Evolutionary conservation across 495 filamentous ascomycete species (phyloP).

Genomic region (Penicillium longicatenatum): DNA sequence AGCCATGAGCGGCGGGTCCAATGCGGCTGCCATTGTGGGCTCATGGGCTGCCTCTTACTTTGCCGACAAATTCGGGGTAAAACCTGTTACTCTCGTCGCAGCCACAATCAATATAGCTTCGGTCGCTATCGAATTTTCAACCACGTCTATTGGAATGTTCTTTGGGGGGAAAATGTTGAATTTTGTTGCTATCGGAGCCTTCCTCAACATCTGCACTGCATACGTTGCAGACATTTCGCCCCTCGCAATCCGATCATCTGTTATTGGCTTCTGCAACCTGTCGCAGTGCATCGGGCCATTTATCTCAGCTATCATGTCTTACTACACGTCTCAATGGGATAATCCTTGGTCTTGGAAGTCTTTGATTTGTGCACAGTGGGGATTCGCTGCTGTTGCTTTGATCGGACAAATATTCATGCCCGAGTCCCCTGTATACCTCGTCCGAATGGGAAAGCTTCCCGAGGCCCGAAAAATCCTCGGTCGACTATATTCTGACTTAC

Average conservation of each 20-base stretch:
- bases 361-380: conserved; percentile 7
- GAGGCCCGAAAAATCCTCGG: not conserved
- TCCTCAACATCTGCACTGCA: conserved; percentile 5
- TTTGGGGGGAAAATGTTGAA: conserved; percentile 9
- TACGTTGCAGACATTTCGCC: conserved; percentile 9
- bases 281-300: conserved; percentile 8
- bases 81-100: not conserved
- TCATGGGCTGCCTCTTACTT: conserved; percentile 3
- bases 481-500: not conserved
- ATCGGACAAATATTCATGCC: conserved; percentile 11
- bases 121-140: conserved; percentile 3
- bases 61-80: not conserved
- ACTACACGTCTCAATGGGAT: conserved; percentile 5
- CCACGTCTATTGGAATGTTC: conserved; percentile 7
- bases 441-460: not conserved
- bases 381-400: not conserved
- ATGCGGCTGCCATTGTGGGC: conserved; percentile 6
- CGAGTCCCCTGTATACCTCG: conserved; percentile 8
- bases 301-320: conserved; percentile 11
- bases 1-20: not conserved
- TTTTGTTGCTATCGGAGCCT: conserved; percentile 5
- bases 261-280: conserved; percentile 9
- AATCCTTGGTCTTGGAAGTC: conserved; percentile 7
- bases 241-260: not conserved
- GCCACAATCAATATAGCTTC: conserved; percentile 1